These are phyloP conservation scores for Paramecium biaurelia DNA, from an alignment of 73 alveolate genomes.

Conservation along the genomic window DNA sequence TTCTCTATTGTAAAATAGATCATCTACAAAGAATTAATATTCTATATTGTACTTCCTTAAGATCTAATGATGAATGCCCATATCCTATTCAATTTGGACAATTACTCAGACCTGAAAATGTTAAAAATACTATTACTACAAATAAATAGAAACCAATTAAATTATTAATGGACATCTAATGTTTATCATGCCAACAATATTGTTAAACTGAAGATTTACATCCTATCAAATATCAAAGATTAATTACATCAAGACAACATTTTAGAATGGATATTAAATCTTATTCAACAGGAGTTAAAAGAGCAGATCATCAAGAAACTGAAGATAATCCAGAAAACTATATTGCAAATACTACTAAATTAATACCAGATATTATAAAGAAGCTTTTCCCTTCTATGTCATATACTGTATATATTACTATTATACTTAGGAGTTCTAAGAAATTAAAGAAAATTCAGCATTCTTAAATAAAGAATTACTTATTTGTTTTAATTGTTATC, in stretches of 20 bases:
- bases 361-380: slow-evolving; percentile 25
- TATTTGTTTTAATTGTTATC: background rate
- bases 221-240: background rate
- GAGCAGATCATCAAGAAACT: background rate
- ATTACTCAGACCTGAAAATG: background rate
- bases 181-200: background rate
- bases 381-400: background rate
- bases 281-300: background rate
- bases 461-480: background rate
- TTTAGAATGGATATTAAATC: slow-evolving; percentile 32
- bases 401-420: background rate
- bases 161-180: background rate
- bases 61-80: slow-evolving; percentile 39
- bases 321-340: slow-evolving; percentile 22
- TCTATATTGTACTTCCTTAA: slow-evolving; percentile 12
- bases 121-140: background rate
- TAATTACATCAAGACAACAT: background rate
- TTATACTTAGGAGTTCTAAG: background rate
- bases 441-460: background rate
- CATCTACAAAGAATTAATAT: background rate
- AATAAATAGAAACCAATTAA: background rate
- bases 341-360: slow-evolving; percentile 27
- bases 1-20: slow-evolving; percentile 15
- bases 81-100: slow-evolving; percentile 6
- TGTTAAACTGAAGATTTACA: slow-evolving; percentile 9